These are phyloP conservation scores for Aegilops bicornis DNA, from an alignment of 176 grass and related monocot genomes.

Conservation along the genomic window DNA sequence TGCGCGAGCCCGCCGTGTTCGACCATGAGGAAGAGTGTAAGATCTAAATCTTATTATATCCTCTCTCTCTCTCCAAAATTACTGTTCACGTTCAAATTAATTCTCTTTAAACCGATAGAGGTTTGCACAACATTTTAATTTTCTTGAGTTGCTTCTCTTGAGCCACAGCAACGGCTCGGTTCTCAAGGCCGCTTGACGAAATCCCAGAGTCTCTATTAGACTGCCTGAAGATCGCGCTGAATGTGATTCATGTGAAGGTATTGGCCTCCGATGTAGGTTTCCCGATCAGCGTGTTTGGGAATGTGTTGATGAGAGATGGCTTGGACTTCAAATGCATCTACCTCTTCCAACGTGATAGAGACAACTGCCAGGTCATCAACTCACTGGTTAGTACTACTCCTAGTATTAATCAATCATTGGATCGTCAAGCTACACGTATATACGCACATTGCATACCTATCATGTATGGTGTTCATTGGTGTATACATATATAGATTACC, in stretches of 20 bases:
- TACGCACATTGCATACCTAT: background rate
- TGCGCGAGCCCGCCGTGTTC: too few species aligned
- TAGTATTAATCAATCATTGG: background rate
- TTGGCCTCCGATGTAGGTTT: conserved; percentile 6
- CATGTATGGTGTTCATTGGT: too few species aligned
- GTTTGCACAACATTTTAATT: too few species aligned
- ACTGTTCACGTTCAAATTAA: too few species aligned
- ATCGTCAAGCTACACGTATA: background rate
- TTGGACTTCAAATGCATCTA: conserved; percentile 19
- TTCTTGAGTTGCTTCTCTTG: too few species aligned
- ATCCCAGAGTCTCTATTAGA: too few species aligned
- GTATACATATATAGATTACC: background rate
- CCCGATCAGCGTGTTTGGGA: background rate
- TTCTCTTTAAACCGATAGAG: too few species aligned
- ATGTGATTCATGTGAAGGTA: background rate
- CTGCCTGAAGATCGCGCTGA: background rate
- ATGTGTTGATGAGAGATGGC: background rate
- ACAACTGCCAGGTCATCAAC: background rate
- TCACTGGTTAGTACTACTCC: background rate
- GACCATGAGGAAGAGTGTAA: too few species aligned
- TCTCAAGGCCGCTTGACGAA: too few species aligned
- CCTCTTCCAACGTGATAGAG: conserved; percentile 13
- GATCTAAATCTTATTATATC: too few species aligned
- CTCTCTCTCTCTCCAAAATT: too few species aligned
- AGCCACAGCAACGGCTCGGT: too few species aligned